phyloP scores from a whole-genome alignment of 345 rosid species.

The Camelina neglecta region DNA sequence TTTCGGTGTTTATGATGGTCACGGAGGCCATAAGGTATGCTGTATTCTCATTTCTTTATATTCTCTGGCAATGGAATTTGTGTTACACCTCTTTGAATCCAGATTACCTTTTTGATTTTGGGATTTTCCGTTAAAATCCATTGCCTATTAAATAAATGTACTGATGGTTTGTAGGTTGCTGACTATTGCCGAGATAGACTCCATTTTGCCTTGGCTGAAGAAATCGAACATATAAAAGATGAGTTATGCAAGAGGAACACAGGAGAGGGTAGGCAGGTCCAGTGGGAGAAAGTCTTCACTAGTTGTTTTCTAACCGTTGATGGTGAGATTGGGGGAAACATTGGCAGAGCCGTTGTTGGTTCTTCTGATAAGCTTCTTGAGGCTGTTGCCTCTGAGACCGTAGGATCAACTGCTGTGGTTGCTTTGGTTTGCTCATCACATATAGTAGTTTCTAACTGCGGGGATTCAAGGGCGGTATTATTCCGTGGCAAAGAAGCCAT shows the following conservation, averaged over 20 bases:
- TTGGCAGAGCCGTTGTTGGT: conserved; percentile 31
- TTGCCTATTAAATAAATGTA: neutral
- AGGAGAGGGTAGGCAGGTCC: conserved; percentile 68
- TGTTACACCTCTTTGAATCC: conserved; percentile 1
- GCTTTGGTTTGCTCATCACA: conserved; percentile 83
- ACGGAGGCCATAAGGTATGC: conserved; percentile 90
- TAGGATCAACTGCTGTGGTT: conserved; percentile 96
- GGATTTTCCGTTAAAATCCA: neutral
- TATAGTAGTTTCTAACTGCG: conserved; percentile 88
- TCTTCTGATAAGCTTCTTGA: conserved; percentile 42
- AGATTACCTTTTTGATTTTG: neutral
- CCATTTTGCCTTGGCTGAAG: conserved; percentile 75
- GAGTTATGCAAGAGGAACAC: conserved; percentile 50
- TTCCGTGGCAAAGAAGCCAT: conserved; percentile 91
- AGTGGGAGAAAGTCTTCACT: conserved; percentile 78
- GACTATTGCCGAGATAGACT: conserved; percentile 76
- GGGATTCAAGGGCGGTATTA: conserved; percentile 97
- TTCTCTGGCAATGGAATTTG: neutral
- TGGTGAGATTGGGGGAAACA: conserved; percentile 74
- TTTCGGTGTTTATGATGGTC: conserved; percentile 97
- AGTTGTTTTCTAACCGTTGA: conserved; percentile 80
- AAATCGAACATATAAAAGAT: conserved; percentile 57
- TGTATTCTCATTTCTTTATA: neutral
- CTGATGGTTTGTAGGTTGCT: conserved; percentile 65
- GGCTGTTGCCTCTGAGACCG: conserved; percentile 91